Evolutionary conservation across 78 protist genomes (phyloP).

Genomic region (Speleostelium caveatum): DNA sequence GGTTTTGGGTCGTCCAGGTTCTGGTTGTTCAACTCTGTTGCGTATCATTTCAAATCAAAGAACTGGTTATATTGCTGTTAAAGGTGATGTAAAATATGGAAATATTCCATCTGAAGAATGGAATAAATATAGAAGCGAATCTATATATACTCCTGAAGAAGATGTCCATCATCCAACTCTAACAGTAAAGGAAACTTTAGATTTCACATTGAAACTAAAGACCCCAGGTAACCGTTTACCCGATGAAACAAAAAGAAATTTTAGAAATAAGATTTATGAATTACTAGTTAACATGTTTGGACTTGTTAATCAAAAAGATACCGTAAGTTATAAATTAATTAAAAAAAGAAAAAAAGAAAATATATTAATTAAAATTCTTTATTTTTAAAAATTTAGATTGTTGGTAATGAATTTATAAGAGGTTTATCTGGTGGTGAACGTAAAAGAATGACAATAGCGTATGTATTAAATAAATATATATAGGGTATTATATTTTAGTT

Average conservation of each 20-base stretch:
- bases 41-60: constrained; percentile 52
- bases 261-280: constrained; percentile 54
- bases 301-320: constrained; percentile 53
- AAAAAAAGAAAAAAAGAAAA: too few species aligned
- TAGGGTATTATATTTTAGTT: too few species aligned
- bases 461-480: too few species aligned
- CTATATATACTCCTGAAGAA: constrained; percentile 71
- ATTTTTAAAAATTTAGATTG: neutral
- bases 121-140: constrained; percentile 56
- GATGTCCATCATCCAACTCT: constrained; percentile 72
- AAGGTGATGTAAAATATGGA: constrained; percentile 65
- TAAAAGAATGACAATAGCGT: constrained; percentile 69
- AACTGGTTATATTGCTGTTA: constrained; percentile 24
- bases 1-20: constrained; percentile 77
- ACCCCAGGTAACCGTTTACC: constrained; percentile 69
- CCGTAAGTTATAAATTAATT: too few species aligned
- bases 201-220: constrained; percentile 62
- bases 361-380: too few species aligned
- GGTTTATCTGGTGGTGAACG: constrained; percentile 79
- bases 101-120: constrained; percentile 26
- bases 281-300: constrained; percentile 64
- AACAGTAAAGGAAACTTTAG: constrained; percentile 48
- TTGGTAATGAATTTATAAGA: constrained; percentile 72
- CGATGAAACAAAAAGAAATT: constrained; percentile 58
- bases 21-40: constrained; percentile 60